Evolutionary conservation across 306 rosid genomes (phyloP), one percentile per base, ranked within the genome.

Genomic region (Erythrophleum fordii): DNA sequence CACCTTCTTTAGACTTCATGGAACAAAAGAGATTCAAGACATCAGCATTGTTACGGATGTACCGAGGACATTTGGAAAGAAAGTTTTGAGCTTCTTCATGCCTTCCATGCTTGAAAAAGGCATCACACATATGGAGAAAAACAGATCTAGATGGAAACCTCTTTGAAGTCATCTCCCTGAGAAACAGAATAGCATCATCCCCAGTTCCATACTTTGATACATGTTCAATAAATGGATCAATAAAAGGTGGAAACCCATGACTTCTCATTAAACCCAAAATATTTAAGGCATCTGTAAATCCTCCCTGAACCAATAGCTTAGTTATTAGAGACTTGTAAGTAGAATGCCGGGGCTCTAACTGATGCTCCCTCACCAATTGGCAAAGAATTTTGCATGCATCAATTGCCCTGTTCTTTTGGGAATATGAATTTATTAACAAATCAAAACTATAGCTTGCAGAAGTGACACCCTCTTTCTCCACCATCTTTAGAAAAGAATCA

Each of bases 31-130:
- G 85, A 83, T 88, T 85, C 87, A 95, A 87, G 59, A 93, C 90
- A 75, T 93, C 96, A 12, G 96, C 89, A 70, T 91, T 84, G 71
- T 90, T 85, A 12, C 97, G 92, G 45, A 93, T 89, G 88, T 62
- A 85, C 56, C 84, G 12, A 6, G 98, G 98, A 87, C 98, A 93
- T 83, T 88, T 83, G 17, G 96, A 86, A 69, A 95, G 99, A 77
- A 89, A 86, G 76, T 90, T 82, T 34, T 91, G 96, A 20, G 97
- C 96, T 78, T 88, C 96, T 20, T 31, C 82, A 26, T 45, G 90
- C 86, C 90, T 87, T 82, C 92, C 87, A 56, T 84, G 82, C 85
- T 84, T 82, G 73, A 90, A 89, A 83, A 85, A 91, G 68, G 96
- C 93, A 37, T 91, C 87, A 53, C 91, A 89, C 83, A 92, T 73